phyloP scores from a whole-genome alignment of 345 rosid genomes.

The Rhodomyrtus tomentosa region DNA sequence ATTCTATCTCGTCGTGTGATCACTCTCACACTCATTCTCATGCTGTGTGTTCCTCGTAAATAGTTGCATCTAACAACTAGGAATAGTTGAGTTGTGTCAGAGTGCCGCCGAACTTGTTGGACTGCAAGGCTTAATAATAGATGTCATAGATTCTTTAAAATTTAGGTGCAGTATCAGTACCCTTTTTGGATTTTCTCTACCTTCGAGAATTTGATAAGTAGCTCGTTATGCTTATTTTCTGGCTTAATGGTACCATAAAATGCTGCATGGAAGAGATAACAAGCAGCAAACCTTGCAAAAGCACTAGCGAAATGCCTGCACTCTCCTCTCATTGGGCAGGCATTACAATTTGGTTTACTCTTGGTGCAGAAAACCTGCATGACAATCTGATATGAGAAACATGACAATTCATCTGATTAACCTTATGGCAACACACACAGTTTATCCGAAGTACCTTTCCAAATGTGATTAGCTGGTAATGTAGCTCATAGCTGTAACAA shows the following conservation, averaged over 20 bases:
- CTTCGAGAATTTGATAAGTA: neutral
- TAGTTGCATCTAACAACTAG: neutral
- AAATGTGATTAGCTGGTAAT: constrained; percentile 92
- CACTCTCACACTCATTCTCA: neutral
- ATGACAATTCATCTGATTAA: neutral
- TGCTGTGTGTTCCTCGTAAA: neutral
- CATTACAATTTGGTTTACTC: constrained; percentile 88
- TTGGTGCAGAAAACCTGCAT: constrained; percentile 95
- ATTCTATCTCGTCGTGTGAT: neutral
- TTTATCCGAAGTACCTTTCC: constrained; percentile 58
- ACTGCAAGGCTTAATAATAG: neutral
- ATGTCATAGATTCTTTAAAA: neutral
- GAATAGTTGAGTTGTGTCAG: neutral
- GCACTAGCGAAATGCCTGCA: constrained; percentile 99
- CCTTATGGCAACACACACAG: neutral
- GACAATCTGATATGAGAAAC: neutral
- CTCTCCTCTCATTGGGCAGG: constrained; percentile 94
- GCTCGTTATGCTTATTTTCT: neutral
- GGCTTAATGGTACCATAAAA: neutral
- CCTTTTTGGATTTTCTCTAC: neutral
- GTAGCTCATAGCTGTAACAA: constrained; percentile 69
- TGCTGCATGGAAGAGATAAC: neutral
- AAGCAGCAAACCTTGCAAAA: constrained; percentile 67
- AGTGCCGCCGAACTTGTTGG: neutral
- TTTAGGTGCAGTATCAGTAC: neutral